Conservation (phyloP, 225 moss, liverwort and hornwort species). For the Polytrichum commune region DNA sequence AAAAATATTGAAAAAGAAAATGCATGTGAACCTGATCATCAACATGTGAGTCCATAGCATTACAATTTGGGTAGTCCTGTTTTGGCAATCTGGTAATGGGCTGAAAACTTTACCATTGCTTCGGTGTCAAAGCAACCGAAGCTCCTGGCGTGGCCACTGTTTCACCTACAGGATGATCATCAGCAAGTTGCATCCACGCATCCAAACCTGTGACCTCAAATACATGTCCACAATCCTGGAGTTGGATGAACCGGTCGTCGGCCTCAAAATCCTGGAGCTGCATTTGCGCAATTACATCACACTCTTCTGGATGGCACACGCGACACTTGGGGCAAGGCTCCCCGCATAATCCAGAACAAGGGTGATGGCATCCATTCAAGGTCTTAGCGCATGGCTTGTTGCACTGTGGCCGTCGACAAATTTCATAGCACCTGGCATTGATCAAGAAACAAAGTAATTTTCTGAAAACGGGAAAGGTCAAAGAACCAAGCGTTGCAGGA, state of each 20-base stretch:
- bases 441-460: not conserved
- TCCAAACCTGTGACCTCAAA: conserved; percentile 43
- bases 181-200: conserved; percentile 35
- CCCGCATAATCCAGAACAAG: conserved; percentile 42
- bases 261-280: conserved; percentile 26
- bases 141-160: not conserved
- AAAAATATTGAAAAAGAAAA: not conserved
- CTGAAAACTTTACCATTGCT: conserved; percentile 27
- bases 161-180: not conserved
- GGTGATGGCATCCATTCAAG: conserved; percentile 23
- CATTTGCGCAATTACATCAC: conserved; percentile 29
- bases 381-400: conserved; percentile 26
- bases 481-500: too few species aligned
- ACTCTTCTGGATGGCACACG: conserved; percentile 26
- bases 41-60: too few species aligned
- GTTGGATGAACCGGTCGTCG: conserved; percentile 25
- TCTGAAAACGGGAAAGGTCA: too few species aligned
- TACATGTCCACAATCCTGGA: conserved; percentile 37
- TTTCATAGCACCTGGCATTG: conserved; percentile 25
- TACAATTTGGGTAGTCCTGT: not conserved
- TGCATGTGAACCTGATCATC: not conserved
- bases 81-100: not conserved
- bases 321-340: conserved; percentile 50
- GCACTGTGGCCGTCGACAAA: conserved; percentile 38
- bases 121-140: conserved; percentile 21